These are phyloP conservation scores for Solanum paucissectum DNA, from an alignment of 257 asterid species.

Conservation along the genomic window DNA sequence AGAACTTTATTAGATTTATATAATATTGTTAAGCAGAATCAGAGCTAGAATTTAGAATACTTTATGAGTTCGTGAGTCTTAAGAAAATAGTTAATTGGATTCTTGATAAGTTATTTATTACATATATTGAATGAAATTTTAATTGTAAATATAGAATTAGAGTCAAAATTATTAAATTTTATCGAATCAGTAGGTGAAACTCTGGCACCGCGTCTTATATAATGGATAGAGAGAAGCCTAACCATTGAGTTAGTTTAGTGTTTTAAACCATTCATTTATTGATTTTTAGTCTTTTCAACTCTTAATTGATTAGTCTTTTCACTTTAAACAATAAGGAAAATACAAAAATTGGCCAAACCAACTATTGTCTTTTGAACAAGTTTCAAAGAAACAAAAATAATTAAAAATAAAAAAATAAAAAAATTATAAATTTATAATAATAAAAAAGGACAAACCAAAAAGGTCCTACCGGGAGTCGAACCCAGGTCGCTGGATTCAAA, in stretches of 20 bases:
- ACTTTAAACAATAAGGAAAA: not conserved
- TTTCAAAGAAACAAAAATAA: not conserved
- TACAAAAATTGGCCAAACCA: not conserved
- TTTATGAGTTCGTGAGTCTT: not conserved
- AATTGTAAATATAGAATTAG: not conserved
- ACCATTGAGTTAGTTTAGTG: not conserved
- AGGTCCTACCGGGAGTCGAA: slow-evolving; percentile 99
- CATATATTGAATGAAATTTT: not conserved
- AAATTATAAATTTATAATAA: too few relatives aligned
- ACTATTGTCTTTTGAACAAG: not conserved
- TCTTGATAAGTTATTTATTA: not conserved
- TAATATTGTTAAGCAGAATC: not conserved
- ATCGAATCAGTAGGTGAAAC: not conserved
- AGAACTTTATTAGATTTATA: not conserved
- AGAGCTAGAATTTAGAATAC: not conserved
- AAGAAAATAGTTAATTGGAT: not conserved
- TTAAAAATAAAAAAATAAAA: too few relatives aligned
- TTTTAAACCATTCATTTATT: not conserved
- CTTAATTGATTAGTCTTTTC: not conserved
- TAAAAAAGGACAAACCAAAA: too few relatives aligned
- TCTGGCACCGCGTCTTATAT: not conserved
- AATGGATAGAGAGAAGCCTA: not conserved
- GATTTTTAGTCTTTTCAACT: not conserved
- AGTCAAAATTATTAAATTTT: not conserved
- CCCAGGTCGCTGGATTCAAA: slow-evolving; percentile 99